Base-by-base conservation (phyloP, 148 eudicot species). In the Pouteria glomerata region DNA sequence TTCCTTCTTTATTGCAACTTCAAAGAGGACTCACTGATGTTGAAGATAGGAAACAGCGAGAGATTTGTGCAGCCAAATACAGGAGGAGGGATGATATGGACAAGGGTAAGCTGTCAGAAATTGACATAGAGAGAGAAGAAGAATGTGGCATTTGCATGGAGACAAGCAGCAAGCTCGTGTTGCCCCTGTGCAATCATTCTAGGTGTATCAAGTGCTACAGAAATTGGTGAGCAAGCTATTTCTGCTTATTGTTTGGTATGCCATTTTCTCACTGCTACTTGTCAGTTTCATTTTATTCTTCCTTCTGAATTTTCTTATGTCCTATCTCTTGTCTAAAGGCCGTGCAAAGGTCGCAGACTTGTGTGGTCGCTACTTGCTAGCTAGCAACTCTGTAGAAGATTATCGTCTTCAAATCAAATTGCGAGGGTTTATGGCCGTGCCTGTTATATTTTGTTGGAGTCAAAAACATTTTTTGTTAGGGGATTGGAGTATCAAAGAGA, bases 81-180 rank as follows among this genome's bases (percentile, higher is more conserved):
- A 76, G 59, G 56, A 83, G 78, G 78, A 73, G 58, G 68, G 90
- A 87, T 50, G 82, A 75, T 57, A 66, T 24, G 75, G 65, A 78
- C 65, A 85, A 85, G 52, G 77, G 83, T 35, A 82, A 87, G 77
- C 68, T 77, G 31, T 72, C 81, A 3, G 95, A 87, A 68, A 73
- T 86, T 6, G 98, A 93, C 50, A 79, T 78, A 16, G 97, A 93
- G 77, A 79, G 87, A 60, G 97, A 93, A 50, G 98, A 87, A 73
- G 98, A 93, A 74, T 93, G 98, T 78, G 92, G 88, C 27, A 90
- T 90, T 60, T 93, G 98, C 81, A 83, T 90, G 95, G 98, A 93
- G 82, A 71, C 80, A 65, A 78, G 68, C 72, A 80, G 76, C 69
- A 93, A 87, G 83, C 85, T 87, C 75, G 87, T 93, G 50, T 78